These are phyloP conservation scores for Cercospora berteroae DNA, from an alignment of 2,329 filamentous ascomycete species.

Conservation along the genomic window DNA sequence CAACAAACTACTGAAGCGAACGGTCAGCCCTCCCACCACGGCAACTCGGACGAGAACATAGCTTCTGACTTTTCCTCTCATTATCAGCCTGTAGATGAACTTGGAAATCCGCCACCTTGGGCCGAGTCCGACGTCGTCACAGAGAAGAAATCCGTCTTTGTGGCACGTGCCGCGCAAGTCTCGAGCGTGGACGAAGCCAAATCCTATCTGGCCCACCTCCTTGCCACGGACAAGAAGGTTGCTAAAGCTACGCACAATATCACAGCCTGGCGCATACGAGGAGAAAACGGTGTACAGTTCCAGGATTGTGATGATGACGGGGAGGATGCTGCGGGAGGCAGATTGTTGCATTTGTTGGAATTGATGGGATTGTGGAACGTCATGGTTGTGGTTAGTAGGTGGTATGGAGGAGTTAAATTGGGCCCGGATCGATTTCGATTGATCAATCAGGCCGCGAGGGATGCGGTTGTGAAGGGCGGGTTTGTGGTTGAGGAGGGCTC, in stretches of 20 bases:
- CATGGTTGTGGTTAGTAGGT: constrained; percentile 88
- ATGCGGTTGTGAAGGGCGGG: constrained; percentile 76
- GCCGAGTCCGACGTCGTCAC: constrained; percentile 67
- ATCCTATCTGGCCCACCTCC: constrained; percentile 68
- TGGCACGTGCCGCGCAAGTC: constrained; percentile 73
- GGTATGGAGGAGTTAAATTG: constrained; percentile 90
- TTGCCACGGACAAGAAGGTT: constrained; percentile 78
- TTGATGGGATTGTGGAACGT: constrained; percentile 91
- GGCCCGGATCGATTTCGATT: constrained; percentile 86
- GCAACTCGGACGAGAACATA: background rate
- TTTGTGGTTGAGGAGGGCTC: constrained; percentile 57
- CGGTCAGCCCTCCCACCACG: constrained; percentile 29
- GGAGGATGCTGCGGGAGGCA: constrained; percentile 83
- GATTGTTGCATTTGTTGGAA: constrained; percentile 87
- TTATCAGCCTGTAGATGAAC: constrained; percentile 37
- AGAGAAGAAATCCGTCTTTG: constrained; percentile 84
- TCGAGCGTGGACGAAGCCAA: constrained; percentile 69
- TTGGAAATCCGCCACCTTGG: constrained; percentile 60
- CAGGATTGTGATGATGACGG: constrained; percentile 97
- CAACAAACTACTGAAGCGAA: constrained; percentile 34
- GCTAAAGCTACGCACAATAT: constrained; percentile 94
- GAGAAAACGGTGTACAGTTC: constrained; percentile 52
- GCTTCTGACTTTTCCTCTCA: constrained; percentile 33
- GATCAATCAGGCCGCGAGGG: constrained; percentile 82
- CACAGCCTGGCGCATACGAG: constrained; percentile 82